Evolutionary conservation across 805 yeast species (phyloP).

Genomic region (Candida broadrunensis): DNA sequence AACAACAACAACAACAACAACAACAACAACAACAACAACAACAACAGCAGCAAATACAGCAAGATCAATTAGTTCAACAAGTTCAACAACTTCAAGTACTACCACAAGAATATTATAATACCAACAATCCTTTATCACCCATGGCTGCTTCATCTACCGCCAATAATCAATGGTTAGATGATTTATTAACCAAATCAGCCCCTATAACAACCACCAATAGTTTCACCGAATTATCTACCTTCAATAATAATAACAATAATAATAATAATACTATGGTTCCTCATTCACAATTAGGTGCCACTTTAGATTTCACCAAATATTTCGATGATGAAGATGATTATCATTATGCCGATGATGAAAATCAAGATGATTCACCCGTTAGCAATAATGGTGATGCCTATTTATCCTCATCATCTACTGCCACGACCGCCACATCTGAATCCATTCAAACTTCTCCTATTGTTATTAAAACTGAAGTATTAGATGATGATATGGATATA

Average conservation of each 20-base stretch:
- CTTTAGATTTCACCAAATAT: background rate
- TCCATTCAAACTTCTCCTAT: background rate
- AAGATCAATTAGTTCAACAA: no score
- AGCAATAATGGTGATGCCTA: background rate
- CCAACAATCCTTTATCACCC: slow-evolving; percentile 10
- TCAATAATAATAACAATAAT: background rate
- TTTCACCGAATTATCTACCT: slow-evolving; percentile 4
- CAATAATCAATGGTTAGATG: slow-evolving; percentile 17
- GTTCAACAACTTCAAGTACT: background rate
- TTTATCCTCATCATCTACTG: background rate
- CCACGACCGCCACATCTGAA: background rate
- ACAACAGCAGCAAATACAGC: background rate
- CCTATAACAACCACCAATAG: slow-evolving; percentile 17
- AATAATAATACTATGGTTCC: background rate
- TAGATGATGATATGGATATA: background rate
- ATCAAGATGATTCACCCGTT: background rate
- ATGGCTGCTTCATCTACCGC: background rate
- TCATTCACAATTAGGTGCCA: background rate
- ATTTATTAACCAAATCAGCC: slow-evolving; percentile 12
- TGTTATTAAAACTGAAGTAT: background rate
- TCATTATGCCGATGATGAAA: background rate
- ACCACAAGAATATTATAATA: slow-evolving; percentile 2
- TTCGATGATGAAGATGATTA: background rate
- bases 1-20: background rate
- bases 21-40: background rate